Evolutionary conservation across 1,284 basidiomycete genomes (phyloP), one percentile per base, ranked within the genome.

Genomic region (Garcileccinum viscosum): DNA sequence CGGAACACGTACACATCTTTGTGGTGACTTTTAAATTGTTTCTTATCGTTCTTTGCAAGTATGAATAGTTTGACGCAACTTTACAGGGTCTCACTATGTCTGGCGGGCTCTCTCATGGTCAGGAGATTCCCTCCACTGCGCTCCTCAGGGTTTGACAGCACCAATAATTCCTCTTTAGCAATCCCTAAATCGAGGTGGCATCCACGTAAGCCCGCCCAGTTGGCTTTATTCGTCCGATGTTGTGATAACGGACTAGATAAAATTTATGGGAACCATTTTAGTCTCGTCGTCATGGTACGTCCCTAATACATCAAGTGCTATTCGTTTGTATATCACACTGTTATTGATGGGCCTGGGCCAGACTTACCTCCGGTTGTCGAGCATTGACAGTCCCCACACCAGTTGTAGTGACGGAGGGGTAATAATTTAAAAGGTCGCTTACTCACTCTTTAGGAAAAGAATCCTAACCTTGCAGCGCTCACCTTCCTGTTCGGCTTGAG

Each of bases 101-200:
- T 77, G 62, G 65, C 69, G 65, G 60, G 58, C 58, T 35, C 58
- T 53, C 53, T 22, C 27, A 56, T 56, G 59, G 64, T 69, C 64
- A 63, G 69, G 69, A 65, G 61, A 47, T 56, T 59, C n/a, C 47
- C 30, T 68, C 40, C 60, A 19, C 60, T 70, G 69, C 74, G 64
- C 61, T 75, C 76, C 71, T n/a, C 75, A 77, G 69, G 64, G 73
- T 75, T 76, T 77, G 78, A 79, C 76, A 77, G 75, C 64, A 70
- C 67, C 42, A 67, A 78, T 69, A 63, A 70, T 66, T 70, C 69
- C 65, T 69, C 70, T 70, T 71, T 75, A 38, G 70, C 65, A 32
- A 63, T 63, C 67, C 66, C 75, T 59, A 75, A 69, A 71, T 70
- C 63, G 50, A 75, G 67, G 70, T 38, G 32, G 64, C 59, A 27